Base-by-base conservation (phyloP, 208 protist species). In the Trypanosoma lewisi region DNA sequence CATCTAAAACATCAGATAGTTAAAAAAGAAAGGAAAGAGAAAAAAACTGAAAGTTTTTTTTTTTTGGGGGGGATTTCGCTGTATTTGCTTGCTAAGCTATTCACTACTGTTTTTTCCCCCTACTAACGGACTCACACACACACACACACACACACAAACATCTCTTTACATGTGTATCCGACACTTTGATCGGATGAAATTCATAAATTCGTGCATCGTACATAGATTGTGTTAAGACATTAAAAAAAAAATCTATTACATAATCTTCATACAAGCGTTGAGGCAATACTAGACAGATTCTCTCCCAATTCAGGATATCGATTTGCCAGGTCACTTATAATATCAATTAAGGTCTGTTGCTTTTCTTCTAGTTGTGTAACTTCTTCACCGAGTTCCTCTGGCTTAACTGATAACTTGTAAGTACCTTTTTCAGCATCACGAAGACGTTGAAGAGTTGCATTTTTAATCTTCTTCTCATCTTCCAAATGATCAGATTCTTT, bases 341-440 rank as follows among this genome's bases (percentile, higher is more conserved):
- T 83, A 30, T 70, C 71, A 14, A 82, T 76, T 12, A 91, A 64
- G 0, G 83, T 74, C 2, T 71, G 77, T 25, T 78, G 63, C 9
- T 82, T 80, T 6, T 94, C 83, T 33, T 93, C 83, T 37, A 96
- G 70, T 27, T 67, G 77, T 30, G 75, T 37, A 31, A 60, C 48
- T 50, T 92, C 85, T 11, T 60, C 65, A 37, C 53, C 53, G 1
- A 73, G 60, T 47, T 89, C 77, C 57, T 96, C 84, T 21, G 83
- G 83, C 57, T 78, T 82, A 62, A 82, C 80, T 16, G 73, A 78
- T n/a, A 94, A 78, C 37, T 85, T 75, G 78, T 94, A 97, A 25
- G 76, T 70, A 55, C 86, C 87, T 21, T 79, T 87, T 76, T 95
- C 86, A 8, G 75, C 84, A 47, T 97, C 91, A 16, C 86, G 85